Evolutionary conservation across 129 eudicot genomes (phyloP).

Genomic region (Ambrosia artemisiifolia): DNA sequence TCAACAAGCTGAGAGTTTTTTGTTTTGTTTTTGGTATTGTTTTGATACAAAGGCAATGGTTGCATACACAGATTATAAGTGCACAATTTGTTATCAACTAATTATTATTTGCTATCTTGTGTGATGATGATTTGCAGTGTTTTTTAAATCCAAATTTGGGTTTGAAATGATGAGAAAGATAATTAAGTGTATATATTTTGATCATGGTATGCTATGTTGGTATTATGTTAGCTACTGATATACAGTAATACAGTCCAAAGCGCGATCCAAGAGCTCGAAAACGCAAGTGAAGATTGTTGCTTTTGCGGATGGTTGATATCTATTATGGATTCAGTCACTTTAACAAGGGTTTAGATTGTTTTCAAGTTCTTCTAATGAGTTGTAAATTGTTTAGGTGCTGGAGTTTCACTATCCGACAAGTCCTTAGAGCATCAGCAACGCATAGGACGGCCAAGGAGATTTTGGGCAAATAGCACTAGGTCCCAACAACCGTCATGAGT

Average conservation of each 20-base stretch:
- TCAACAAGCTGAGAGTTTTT: constrained; percentile 34
- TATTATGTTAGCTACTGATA: neutral
- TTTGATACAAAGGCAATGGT: constrained; percentile 12
- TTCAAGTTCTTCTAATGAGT: neutral
- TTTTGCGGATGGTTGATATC: constrained; percentile 13
- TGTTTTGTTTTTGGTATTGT: neutral
- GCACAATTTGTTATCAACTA: constrained; percentile 29
- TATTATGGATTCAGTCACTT: neutral
- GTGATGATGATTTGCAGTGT: constrained; percentile 3
- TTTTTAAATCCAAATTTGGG: neutral
- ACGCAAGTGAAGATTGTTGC: constrained; percentile 16
- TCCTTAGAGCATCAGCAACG: too few relatives aligned
- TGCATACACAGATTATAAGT: constrained; percentile 25
- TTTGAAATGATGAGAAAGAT: constrained; percentile 13
- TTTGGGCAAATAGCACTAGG: too few relatives aligned
- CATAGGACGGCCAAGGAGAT: too few relatives aligned
- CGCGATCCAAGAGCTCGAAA: constrained; percentile 8
- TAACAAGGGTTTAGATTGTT: neutral
- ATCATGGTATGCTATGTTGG: neutral
- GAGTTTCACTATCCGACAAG: neutral
- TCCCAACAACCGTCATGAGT: too few relatives aligned
- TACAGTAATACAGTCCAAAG: constrained; percentile 29
- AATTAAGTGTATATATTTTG: neutral
- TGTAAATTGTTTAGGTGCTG: constrained; percentile 26
- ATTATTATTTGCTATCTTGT: constrained; percentile 22